These are phyloP conservation scores for Arabis alpina DNA, from an alignment of 345 rosid genomes.

Conservation along the genomic window DNA sequence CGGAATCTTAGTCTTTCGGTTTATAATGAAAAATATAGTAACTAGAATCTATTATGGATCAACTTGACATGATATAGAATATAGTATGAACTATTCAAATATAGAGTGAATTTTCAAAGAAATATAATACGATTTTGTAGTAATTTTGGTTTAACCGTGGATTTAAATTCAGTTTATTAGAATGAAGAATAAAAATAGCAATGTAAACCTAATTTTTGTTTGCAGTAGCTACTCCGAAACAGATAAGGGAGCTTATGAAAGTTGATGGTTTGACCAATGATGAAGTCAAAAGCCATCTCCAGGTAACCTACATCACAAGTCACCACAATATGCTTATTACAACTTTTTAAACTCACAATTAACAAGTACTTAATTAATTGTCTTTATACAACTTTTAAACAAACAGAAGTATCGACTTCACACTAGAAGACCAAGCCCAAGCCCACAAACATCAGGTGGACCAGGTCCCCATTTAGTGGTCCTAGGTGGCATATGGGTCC, in stretches of 20 bases:
- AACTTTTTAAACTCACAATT: constrained; percentile 11
- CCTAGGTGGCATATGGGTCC: constrained; percentile 94
- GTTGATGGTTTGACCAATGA: constrained; percentile 99
- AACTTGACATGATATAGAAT: not conserved
- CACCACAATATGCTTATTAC: constrained; percentile 22
- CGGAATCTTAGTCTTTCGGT: not conserved
- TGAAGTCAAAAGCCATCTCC: constrained; percentile 99
- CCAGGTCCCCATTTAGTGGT: constrained; percentile 75
- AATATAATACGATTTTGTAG: not conserved
- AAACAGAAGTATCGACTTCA: constrained; percentile 95
- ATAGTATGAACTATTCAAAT: no score
- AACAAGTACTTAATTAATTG: not conserved
- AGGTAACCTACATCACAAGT: constrained; percentile 58
- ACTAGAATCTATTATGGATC: not conserved
- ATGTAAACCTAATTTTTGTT: not conserved
- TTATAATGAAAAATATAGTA: not conserved
- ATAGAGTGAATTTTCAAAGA: not conserved
- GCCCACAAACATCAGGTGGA: constrained; percentile 72
- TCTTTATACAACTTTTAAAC: not conserved
- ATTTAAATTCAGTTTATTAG: not conserved
- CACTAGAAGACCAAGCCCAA: constrained; percentile 94
- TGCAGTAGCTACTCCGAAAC: constrained; percentile 97
- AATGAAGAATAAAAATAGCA: not conserved
- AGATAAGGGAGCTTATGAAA: constrained; percentile 97
- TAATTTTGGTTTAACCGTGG: not conserved